Evolutionary conservation across 2,329 filamentous ascomycete genomes (phyloP), one percentile per base, ranked within the genome.

Genomic region (Claviceps sp.): DNA sequence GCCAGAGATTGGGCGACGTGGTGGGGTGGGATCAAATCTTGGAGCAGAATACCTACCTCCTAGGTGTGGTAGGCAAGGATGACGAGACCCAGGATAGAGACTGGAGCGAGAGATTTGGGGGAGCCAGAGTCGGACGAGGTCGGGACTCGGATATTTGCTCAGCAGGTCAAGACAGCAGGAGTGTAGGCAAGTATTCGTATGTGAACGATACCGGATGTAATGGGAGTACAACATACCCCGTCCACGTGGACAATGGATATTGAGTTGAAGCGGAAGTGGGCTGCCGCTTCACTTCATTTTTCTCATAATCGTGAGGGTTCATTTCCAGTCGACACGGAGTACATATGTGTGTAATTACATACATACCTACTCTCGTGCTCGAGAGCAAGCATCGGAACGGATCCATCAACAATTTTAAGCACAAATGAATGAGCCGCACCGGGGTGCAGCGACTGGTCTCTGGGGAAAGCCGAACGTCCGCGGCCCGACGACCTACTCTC

Each of bases 11-110:
- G 48, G 48, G 45, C 37, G 41, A 52, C n/a, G 22, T 40, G 38
- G 38, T 30, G 38, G 3, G 51, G 56, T 53, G 43, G 55, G 50
- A 55, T 58, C 50, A 54, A 56, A 52, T 51, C 53, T 54, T 43
- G 47, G 51, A 56, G 52, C 40, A 50, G 53, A 26, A 53, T 34
- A 34, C 10, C 30, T 34, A 34, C 3, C 2, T 30, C 26, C 26
- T 4, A 45, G 48, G 24, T 50, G 51, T 52, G 41, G 34, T 52
- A 34, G 30, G 43, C 47, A 41, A 48, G 41, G 39, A 34, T 50
- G 30, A 50, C 24, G 45, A 50, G 45, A 43, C 24, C 45, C 43
- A 26, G 48, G 44, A 41, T 50, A 45, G 48, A 44, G 49, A 47
- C 51, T 43, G 51, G 47, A 40, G 41, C 13, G 42, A 22, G 30